Conservation (phyloP, 1,284 basidiomycete species). For the Rhodotorula sp. region DNA sequence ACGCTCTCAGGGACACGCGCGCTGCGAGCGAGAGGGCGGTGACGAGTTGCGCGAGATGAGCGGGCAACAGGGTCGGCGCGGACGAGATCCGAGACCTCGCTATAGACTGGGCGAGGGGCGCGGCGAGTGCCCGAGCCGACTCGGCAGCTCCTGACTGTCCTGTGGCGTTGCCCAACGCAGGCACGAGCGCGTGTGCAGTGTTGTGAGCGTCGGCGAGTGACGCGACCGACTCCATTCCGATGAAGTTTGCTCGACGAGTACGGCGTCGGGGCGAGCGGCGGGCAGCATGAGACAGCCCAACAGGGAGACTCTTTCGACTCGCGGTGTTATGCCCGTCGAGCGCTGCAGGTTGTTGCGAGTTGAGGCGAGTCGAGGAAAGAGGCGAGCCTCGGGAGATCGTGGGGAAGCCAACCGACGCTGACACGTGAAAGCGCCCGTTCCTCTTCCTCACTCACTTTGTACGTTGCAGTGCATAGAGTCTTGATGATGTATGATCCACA, state of each 20-base stretch:
- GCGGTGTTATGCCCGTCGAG: too few species aligned
- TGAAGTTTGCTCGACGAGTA: too few species aligned
- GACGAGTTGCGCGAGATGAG: conserved; percentile 50
- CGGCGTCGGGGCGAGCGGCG: too few species aligned
- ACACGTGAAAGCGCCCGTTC: neutral
- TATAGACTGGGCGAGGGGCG: conserved; percentile 17
- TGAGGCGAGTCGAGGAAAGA: too few species aligned
- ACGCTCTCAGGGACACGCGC: conserved; percentile 48
- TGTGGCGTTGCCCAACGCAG: neutral
- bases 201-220: neutral
- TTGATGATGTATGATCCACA: too few species aligned
- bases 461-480: too few species aligned
- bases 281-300: too few species aligned
- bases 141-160: neutral
- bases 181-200: neutral
- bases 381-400: neutral
- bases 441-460: too few species aligned
- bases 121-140: neutral
- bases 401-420: neutral
- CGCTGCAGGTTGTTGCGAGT: too few species aligned
- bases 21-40: conserved; percentile 50
- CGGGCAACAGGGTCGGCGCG: conserved; percentile 48
- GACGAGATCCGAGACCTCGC: conserved; percentile 22
- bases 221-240: neutral
- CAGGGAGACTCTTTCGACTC: too few species aligned